A percentile compares a stretch with the other conserved stretches of the same genome.
These are phyloP conservation scores for Zizania palustris DNA, from an alignment of 202 grass and related monocot species.

Conservation along the genomic window DNA sequence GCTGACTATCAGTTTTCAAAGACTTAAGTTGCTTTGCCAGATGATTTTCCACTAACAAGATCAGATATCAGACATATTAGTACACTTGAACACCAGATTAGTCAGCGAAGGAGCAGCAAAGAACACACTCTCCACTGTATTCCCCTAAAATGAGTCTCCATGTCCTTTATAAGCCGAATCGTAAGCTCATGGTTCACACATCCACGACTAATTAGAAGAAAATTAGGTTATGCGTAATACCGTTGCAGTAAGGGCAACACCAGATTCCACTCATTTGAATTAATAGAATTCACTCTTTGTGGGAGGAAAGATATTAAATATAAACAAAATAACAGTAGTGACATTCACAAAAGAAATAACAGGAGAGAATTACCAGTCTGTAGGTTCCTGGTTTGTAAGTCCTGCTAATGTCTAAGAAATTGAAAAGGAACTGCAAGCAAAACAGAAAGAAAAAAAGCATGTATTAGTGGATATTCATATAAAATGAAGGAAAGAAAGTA, in stretches of 20 bases:
- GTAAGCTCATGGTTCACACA: background rate
- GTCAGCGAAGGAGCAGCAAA: background rate
- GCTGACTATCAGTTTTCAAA: background rate
- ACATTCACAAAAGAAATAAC: background rate
- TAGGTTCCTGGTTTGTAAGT: slow-evolving; percentile 82
- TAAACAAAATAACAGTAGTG: background rate
- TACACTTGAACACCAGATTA: background rate
- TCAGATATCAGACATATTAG: background rate
- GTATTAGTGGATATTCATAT: slow-evolving; percentile 17
- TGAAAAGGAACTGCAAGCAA: slow-evolving; percentile 79
- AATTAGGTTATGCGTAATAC: background rate
- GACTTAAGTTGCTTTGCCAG: background rate
- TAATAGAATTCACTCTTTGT: background rate
- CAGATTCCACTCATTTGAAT: slow-evolving; percentile 17
- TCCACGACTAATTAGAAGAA: background rate
- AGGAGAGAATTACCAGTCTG: slow-evolving; percentile 74
- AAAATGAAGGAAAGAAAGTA: background rate
- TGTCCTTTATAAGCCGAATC: background rate
- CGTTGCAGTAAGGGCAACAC: background rate
- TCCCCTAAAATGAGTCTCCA: background rate
- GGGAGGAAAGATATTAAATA: background rate
- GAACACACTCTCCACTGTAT: background rate
- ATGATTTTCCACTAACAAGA: background rate
- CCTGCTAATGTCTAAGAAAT: slow-evolving; percentile 84
- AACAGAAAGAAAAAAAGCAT: slow-evolving; percentile 33